Percentiles rank a stretch among this genome's conserved stretches.
phyloP scores from a whole-genome alignment of 1,139 yeast genomes.

The Pichia sp. region DNA sequence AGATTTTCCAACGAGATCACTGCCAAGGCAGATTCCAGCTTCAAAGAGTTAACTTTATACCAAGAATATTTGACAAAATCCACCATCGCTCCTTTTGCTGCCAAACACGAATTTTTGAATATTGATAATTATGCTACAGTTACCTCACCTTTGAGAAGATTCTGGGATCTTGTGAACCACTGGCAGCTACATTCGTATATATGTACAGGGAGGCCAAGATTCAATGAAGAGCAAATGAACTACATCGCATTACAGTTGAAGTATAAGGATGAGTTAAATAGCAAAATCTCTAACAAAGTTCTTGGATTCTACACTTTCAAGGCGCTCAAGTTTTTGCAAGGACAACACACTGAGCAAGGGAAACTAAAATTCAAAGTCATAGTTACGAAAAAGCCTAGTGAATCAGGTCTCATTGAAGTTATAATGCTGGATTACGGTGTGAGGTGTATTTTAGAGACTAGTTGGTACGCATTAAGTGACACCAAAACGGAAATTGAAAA shows the following conservation, averaged over 20 bases:
- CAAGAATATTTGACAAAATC: constrained; percentile 39
- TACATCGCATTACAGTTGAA: constrained; percentile 29
- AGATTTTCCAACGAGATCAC: constrained; percentile 27
- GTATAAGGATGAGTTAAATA: constrained; percentile 30
- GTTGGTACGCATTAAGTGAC: constrained; percentile 29
- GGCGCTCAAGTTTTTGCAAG: constrained; percentile 35
- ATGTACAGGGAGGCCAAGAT: constrained; percentile 20
- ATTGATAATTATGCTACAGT: constrained; percentile 62
- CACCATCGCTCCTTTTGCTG: constrained; percentile 38
- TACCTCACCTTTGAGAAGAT: constrained; percentile 87
- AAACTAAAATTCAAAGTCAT: constrained; percentile 31
- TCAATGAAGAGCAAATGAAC: constrained; percentile 23
- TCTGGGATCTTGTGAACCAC: constrained; percentile 77
- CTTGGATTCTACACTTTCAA: constrained; percentile 41
- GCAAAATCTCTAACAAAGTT: constrained; percentile 32
- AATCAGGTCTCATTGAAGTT: constrained; percentile 39
- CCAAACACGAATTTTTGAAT: constrained; percentile 63
- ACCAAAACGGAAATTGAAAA: constrained; percentile 27
- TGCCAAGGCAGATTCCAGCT: constrained; percentile 26
- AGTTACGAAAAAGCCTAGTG: constrained; percentile 37
- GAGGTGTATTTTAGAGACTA: constrained; percentile 29
- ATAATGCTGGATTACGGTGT: constrained; percentile 37
- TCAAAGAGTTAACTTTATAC: constrained; percentile 24
- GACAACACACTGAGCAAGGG: constrained; percentile 15
- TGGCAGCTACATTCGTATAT: constrained; percentile 55